These are phyloP conservation scores for Fraxinus americana DNA, from an alignment of 257 asterid genomes.

Conservation along the genomic window DNA sequence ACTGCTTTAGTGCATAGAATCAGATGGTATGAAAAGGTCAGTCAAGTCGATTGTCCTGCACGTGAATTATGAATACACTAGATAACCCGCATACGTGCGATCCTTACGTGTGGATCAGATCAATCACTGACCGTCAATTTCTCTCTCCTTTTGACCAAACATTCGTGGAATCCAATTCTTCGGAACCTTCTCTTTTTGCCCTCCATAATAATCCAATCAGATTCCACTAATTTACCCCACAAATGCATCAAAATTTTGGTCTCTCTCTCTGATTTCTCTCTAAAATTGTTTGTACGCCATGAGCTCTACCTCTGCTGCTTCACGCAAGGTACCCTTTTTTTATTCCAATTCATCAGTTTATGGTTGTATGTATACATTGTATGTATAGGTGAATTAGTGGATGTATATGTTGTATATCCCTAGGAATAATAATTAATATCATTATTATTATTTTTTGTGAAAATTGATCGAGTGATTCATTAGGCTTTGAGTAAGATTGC, in stretches of 20 bases:
- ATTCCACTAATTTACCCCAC: not conserved
- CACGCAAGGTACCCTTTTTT: slow-evolving; percentile 30
- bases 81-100: not conserved
- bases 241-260: not conserved
- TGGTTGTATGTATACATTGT: not conserved
- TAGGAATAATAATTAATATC: not conserved
- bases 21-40: not conserved
- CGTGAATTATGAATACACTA: not conserved
- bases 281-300: slow-evolving; percentile 9
- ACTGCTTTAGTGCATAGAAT: not conserved
- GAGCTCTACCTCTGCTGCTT: slow-evolving; percentile 30
- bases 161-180: not conserved
- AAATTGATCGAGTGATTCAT: not conserved
- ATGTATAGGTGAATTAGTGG: not conserved
- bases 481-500: slow-evolving; percentile 56
- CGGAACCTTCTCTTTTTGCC: slow-evolving; percentile 1
- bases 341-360: not conserved
- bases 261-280: not conserved
- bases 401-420: not conserved
- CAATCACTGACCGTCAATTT: not conserved
- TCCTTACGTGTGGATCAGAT: not conserved
- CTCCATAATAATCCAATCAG: slow-evolving; percentile 4
- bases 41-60: not conserved
- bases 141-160: not conserved
- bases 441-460: not conserved